A percentile compares a stretch with the other conserved stretches of the same genome.
These are phyloP conservation scores for Citrullus amarus DNA, from an alignment of 306 rosid species.

Conservation along the genomic window DNA sequence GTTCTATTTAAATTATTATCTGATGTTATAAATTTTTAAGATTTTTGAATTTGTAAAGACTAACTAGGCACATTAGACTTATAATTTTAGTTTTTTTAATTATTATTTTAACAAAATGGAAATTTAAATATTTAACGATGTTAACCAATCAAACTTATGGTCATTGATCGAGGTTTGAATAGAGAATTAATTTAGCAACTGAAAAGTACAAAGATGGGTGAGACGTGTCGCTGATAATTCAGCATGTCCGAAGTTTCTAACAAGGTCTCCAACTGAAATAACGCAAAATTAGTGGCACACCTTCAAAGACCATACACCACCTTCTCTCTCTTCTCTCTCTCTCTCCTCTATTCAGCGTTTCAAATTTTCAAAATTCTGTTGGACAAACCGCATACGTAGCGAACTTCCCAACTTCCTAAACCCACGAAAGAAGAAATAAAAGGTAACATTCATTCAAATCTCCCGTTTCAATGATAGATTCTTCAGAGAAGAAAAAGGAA, in stretches of 20 bases:
- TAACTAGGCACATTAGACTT: too few relatives aligned
- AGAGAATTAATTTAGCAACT: too few relatives aligned
- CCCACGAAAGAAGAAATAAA: not conserved
- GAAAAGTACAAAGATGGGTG: too few relatives aligned
- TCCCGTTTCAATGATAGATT: not conserved
- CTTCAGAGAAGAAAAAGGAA: too few relatives aligned
- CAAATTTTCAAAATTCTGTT: not conserved
- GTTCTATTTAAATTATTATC: too few relatives aligned
- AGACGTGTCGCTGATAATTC: not conserved
- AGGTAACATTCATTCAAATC: not conserved
- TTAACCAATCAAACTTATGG: too few relatives aligned
- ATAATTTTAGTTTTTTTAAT: too few relatives aligned
- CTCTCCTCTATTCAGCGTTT: not conserved
- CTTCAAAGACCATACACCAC: not conserved
- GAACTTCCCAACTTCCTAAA: slow-evolving; percentile 9
- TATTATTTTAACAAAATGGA: too few relatives aligned
- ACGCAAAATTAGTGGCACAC: slow-evolving; percentile 2
- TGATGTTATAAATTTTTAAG: too few relatives aligned
- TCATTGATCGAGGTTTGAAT: too few relatives aligned
- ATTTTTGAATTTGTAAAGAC: too few relatives aligned
- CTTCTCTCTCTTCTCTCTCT: not conserved
- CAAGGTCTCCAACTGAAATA: not conserved
- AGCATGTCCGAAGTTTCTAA: not conserved
- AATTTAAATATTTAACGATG: too few relatives aligned
- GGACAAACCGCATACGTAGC: slow-evolving; percentile 26